Evolutionary conservation across 2,329 filamentous ascomycete genomes (phyloP).

Genomic region (Harringtonia lauricola): DNA sequence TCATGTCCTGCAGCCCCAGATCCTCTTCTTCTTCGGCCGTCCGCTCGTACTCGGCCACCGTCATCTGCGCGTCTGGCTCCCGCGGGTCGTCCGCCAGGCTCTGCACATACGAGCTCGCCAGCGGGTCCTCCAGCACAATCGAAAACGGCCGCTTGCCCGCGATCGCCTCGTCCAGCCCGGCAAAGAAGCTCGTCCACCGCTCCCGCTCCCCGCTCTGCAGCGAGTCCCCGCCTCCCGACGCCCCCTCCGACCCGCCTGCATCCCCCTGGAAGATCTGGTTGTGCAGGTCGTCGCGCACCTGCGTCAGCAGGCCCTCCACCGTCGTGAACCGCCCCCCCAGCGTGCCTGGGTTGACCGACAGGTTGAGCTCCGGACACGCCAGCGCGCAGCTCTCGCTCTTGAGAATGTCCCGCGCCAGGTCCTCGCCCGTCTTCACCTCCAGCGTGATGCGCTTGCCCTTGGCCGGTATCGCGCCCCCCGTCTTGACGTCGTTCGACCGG

Average conservation of each 20-base stretch:
- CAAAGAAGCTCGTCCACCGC: slow-evolving; percentile 77
- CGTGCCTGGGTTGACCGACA: slow-evolving; percentile 85
- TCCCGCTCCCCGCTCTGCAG: slow-evolving; percentile 52
- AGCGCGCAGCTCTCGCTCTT: slow-evolving; percentile 91
- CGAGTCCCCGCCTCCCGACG: slow-evolving; percentile 61
- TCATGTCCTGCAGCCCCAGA: slow-evolving; percentile 84
- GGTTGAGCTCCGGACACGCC: slow-evolving; percentile 74
- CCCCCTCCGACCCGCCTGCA: slow-evolving; percentile 29
- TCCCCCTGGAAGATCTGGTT: slow-evolving; percentile 68
- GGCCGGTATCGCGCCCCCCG: slow-evolving; percentile 81
- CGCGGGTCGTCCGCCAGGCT: slow-evolving; percentile 67
- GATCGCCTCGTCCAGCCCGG: slow-evolving; percentile 64
- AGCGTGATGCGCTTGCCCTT: slow-evolving; percentile 78
- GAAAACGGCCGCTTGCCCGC: slow-evolving; percentile 71
- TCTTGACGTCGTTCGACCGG: slow-evolving; percentile 95
- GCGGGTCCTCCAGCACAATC: slow-evolving; percentile 72
- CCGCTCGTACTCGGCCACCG: slow-evolving; percentile 69
- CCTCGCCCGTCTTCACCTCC: slow-evolving; percentile 53
- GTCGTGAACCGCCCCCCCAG: slow-evolving; percentile 95
- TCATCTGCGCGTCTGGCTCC: slow-evolving; percentile 65
- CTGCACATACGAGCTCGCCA: slow-evolving; percentile 91
- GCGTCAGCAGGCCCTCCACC: slow-evolving; percentile 83
- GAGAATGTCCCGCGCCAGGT: slow-evolving; percentile 85
- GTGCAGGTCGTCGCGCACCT: slow-evolving; percentile 83
- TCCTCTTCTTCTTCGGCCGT: slow-evolving; percentile 92